Conservation (phyloP, 108 stramenopile species). For the Poteriospumella lacustris region DNA sequence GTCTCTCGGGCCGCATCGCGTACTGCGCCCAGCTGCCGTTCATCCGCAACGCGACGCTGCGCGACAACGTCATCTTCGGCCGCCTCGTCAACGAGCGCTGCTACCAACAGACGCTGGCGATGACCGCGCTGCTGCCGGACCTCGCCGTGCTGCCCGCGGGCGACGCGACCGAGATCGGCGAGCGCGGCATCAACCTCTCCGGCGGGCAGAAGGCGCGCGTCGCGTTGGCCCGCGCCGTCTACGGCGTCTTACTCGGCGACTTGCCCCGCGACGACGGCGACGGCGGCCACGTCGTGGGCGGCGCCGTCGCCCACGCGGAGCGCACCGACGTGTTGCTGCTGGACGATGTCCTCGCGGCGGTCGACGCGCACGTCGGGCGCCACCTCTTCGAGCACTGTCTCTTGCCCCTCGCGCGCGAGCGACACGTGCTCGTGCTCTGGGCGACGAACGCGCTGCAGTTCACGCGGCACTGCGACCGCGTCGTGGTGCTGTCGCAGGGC, state of each 20-base stretch:
- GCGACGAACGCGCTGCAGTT: conserved; percentile 86
- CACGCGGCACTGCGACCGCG: conserved; percentile 61
- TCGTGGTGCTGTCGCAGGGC: conserved; percentile 71
- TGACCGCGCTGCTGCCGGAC: conserved; percentile 76
- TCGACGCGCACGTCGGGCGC: conserved; percentile 64
- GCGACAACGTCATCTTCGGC: conserved; percentile 88
- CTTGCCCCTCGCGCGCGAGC: conserved; percentile 59
- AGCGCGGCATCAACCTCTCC: conserved; percentile 82
- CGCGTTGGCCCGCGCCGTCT: conserved; percentile 87
- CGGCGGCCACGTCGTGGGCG: no score
- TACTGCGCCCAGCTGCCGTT: conserved; percentile 87
- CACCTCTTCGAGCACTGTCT: conserved; percentile 82
- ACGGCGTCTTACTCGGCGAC: no score
- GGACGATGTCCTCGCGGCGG: conserved; percentile 60
- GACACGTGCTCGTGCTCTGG: conserved; percentile 61
- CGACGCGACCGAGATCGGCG: conserved; percentile 91
- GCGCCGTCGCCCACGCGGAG: no score
- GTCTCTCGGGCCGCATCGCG: conserved; percentile 62
- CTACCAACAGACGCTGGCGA: conserved; percentile 67
- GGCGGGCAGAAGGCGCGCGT: conserved; percentile 94
- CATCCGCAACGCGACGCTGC: conserved; percentile 85
- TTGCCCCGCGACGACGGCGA: no score
- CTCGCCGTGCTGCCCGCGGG: conserved; percentile 69
- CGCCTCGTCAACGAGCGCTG: conserved; percentile 58
- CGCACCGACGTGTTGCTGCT: conserved; percentile 71